Evolutionary conservation across 495 filamentous ascomycete species (phyloP).

Genomic region (Lasiosphaeris hirsuta): DNA sequence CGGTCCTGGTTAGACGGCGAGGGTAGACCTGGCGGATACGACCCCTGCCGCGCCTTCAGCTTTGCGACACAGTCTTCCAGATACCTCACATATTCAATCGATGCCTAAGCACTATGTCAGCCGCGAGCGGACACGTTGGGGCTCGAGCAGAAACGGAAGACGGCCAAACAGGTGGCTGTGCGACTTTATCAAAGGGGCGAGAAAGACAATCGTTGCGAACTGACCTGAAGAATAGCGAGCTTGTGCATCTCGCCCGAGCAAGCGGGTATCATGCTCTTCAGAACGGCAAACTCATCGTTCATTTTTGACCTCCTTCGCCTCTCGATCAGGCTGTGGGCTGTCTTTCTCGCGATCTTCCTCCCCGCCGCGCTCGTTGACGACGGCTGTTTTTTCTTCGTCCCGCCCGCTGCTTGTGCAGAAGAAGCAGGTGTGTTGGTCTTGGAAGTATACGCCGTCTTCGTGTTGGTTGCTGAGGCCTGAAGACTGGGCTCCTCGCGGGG

Average conservation of each 20-base stretch:
- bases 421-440: conserved; percentile 16
- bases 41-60: conserved; percentile 60
- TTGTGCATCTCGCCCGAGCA: conserved; percentile 97
- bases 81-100: conserved; percentile 95
- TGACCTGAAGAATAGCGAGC: conserved; percentile 88
- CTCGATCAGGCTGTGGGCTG: conserved; percentile 94
- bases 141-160: no score
- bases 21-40: conserved; percentile 20
- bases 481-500: conserved; percentile 47
- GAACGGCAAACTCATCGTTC: conserved; percentile 94
- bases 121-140: neutral
- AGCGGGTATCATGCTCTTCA: conserved; percentile 95
- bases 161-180: no score
- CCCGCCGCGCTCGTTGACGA: conserved; percentile 74
- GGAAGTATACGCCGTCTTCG: neutral
- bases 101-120: conserved; percentile 55
- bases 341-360: conserved; percentile 91
- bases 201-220: conserved; percentile 14
- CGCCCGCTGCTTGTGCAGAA: conserved; percentile 35
- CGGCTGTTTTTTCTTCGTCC: conserved; percentile 65
- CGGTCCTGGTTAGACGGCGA: conserved; percentile 28
- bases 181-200: neutral
- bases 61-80: conserved; percentile 84
- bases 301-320: conserved; percentile 89
- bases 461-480: conserved; percentile 18